These are phyloP conservation scores for Globisporangium spiculum DNA, from an alignment of 352 stramenopile genomes.

Conservation along the genomic window DNA sequence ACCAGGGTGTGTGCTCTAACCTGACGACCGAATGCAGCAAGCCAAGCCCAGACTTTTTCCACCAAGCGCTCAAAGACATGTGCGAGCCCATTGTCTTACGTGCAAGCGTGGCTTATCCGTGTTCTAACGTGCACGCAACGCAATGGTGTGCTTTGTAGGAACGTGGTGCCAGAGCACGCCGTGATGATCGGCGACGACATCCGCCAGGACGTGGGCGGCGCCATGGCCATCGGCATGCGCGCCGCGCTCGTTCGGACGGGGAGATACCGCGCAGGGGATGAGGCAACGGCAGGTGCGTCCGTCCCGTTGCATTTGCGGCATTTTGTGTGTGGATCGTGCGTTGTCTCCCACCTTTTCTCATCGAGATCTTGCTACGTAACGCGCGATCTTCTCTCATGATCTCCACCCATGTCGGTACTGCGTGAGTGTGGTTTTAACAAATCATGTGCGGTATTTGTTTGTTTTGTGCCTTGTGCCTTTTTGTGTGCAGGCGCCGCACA, in stretches of 20 bases:
- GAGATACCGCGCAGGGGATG: slow-evolving; percentile 45
- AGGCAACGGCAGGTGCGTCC: slow-evolving; percentile 4
- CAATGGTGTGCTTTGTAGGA: slow-evolving; percentile 16
- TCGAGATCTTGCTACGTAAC: neutral
- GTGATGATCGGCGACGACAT: slow-evolving; percentile 67
- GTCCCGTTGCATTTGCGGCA: neutral
- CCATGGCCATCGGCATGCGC: slow-evolving; percentile 43
- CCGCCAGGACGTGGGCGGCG: slow-evolving; percentile 42
- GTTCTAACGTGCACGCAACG: neutral
- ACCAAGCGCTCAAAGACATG: slow-evolving; percentile 42
- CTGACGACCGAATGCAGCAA: slow-evolving; percentile 28
- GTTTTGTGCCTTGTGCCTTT: neutral
- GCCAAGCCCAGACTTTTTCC: slow-evolving; percentile 43
- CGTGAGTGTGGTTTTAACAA: neutral
- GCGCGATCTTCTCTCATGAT: no score
- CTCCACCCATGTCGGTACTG: neutral
- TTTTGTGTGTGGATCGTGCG: neutral
- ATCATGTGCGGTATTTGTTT: neutral
- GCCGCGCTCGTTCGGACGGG: slow-evolving; percentile 46
- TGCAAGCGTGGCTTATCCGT: no score
- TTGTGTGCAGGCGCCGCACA: slow-evolving; percentile 4
- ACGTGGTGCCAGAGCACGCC: slow-evolving; percentile 25
- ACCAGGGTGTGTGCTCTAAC: neutral
- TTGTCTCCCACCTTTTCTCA: neutral
- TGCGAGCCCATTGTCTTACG: slow-evolving; percentile 12